These are phyloP conservation scores for Neurospora tetrasperma DNA, from an alignment of 495 filamentous ascomycete species.

Conservation along the genomic window DNA sequence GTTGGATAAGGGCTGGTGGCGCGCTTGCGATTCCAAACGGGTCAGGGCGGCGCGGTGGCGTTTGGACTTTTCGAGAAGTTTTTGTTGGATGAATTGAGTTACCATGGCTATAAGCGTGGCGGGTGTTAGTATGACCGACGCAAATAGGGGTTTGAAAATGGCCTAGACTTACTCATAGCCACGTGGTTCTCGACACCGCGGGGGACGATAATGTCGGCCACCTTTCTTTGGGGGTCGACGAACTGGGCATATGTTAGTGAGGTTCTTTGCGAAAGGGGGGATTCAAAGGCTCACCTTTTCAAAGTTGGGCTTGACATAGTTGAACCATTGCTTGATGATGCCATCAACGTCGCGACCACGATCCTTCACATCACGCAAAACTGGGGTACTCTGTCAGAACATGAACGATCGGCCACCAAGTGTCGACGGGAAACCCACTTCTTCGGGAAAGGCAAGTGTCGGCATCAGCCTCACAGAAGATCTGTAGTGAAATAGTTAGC, in stretches of 20 bases:
- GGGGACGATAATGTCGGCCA: constrained; percentile 91
- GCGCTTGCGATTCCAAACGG: constrained; percentile 56
- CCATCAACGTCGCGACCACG: constrained; percentile 83
- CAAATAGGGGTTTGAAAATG: too few relatives aligned
- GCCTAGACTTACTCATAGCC: constrained; percentile 50
- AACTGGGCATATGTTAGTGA: constrained; percentile 32
- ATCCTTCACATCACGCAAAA: constrained; percentile 76
- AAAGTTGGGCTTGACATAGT: constrained; percentile 92
- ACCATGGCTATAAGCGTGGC: constrained; percentile 62
- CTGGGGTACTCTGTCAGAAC: constrained; percentile 28
- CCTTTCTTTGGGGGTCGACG: constrained; percentile 80
- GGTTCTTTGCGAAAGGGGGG: neutral
- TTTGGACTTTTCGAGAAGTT: constrained; percentile 73
- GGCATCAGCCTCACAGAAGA: constrained; percentile 92
- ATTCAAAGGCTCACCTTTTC: constrained; percentile 36
- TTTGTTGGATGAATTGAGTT: constrained; percentile 75
- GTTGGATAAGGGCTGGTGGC: constrained; percentile 58
- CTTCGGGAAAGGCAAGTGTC: constrained; percentile 88
- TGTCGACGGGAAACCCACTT: constrained; percentile 44
- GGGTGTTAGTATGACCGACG: constrained; percentile 5
- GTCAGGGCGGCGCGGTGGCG: constrained; percentile 67
- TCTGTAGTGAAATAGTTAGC: constrained; percentile 36
- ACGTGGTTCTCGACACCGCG: constrained; percentile 88
- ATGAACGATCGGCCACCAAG: neutral
- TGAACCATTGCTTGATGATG: constrained; percentile 96